Evolutionary conservation across 2,329 filamentous ascomycete species (phyloP), one percentile per base, ranked within the genome.

Genomic region (Septoria linicola): DNA sequence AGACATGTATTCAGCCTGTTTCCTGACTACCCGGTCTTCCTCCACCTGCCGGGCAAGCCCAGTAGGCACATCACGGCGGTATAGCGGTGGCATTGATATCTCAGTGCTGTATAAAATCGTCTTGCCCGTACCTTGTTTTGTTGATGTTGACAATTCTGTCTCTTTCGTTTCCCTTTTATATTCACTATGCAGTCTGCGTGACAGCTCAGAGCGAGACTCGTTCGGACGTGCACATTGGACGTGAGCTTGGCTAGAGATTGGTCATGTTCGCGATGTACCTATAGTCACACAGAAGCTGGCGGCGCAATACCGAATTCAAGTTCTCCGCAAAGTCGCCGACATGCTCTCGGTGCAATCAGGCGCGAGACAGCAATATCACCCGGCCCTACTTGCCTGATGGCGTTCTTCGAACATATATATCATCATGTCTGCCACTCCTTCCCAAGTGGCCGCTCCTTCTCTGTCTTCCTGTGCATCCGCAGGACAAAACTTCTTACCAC

Each of bases 11-110:
- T 39, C 36, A 39, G 34, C 32, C 39, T 48, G 34, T 53, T 46
- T 35, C 17, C 36, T 31, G 32, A 37, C 8, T 16, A 16, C 27
- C 40, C 34, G 37, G 17, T 20, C 19, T 21, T 45, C 41, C 46
- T 49, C 46, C 51, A 50, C 51, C 30, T 49, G 25, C 43, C 50
- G 50, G 25, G 19, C 21, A 39, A 14, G 14, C 14, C n/a, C 14
- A 35, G 23, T n/a, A n/a, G 11, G 36, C 13, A 19, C 25, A 20
- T 40, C 31, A 41, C 27, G 35, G 32, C 43, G n/a, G 32, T 14
- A 27, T 40, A 40, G 34, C 44, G 44, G 27, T 30, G 17, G 16
- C 23, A 17, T 17, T 16, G n/a, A n/a, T n/a, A n/a, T n/a, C n/a
- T n/a, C n/a, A n/a, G 16, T 21, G 19, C 17, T 11, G 7, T 16